Percentiles rank a stretch among this genome's conserved stretches.
phyloP scores from a whole-genome alignment of 768 basidiomycete genomes.

The Coprinopsis marcescibilis region DNA sequence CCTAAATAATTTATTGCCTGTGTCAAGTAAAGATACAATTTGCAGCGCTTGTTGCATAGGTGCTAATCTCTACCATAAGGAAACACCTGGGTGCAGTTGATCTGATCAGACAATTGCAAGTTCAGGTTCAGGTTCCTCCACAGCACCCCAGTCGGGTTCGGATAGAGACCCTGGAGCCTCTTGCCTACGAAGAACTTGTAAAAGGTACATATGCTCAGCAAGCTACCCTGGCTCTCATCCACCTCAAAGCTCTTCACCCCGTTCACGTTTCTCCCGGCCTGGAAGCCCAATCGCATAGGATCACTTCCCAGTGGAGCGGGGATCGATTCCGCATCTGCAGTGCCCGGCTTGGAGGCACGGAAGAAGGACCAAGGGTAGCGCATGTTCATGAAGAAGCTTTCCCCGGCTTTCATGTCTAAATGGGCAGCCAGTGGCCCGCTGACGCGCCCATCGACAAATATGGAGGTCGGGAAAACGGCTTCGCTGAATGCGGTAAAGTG shows the following conservation, averaged over 20 bases:
- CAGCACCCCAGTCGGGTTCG: slow-evolving; percentile 14
- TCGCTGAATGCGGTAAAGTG: slow-evolving; percentile 15
- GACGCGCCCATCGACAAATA: slow-evolving; percentile 16
- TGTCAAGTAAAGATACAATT: no score
- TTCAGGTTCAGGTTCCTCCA: slow-evolving; percentile 11
- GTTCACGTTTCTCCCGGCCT: slow-evolving; percentile 13
- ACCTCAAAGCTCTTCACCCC: slow-evolving; percentile 13
- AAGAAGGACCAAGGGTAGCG: slow-evolving; percentile 13
- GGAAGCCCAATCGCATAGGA: no score
- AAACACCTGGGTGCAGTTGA: slow-evolving; percentile 10
- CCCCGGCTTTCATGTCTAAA: slow-evolving; percentile 12
- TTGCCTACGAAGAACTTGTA: slow-evolving; percentile 15
- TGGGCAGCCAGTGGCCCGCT: slow-evolving; percentile 4
- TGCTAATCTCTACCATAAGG: no score
- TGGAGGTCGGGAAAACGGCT: slow-evolving; percentile 9
- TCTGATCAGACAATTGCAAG: slow-evolving; percentile 1
- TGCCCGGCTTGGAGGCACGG: slow-evolving; percentile 8
- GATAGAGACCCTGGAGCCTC: slow-evolving; percentile 14
- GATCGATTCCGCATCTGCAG: no score
- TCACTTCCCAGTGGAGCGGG: slow-evolving; percentile 2
- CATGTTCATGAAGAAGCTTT: slow-evolving; percentile 15
- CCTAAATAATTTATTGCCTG: no score
- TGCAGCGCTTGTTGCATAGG: no score
- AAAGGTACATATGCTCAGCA: slow-evolving; percentile 10
- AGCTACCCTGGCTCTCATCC: slow-evolving; percentile 10